phyloP scores from a whole-genome alignment of 2,329 filamentous ascomycete species.

The Fusarium austroafricanum region DNA sequence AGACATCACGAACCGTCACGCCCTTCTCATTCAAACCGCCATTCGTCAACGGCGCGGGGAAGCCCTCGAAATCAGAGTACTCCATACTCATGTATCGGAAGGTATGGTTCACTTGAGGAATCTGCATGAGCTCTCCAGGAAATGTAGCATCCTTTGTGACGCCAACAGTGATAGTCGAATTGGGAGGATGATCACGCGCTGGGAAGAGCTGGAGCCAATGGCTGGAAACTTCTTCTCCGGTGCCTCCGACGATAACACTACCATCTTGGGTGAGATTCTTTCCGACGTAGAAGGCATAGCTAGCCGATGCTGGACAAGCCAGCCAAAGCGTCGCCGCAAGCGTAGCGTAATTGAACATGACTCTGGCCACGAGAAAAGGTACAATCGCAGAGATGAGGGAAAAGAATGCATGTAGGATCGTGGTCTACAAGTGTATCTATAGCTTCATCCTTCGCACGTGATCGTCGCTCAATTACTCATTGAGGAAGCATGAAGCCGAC shows the following conservation, averaged over 20 bases:
- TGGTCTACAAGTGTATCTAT: conserved; percentile 16
- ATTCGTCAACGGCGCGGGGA: conserved; percentile 39
- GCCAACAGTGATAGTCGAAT: conserved; percentile 52
- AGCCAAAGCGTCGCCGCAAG: conserved; percentile 26
- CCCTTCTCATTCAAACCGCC: conserved; percentile 42
- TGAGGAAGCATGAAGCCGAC: conserved; percentile 18
- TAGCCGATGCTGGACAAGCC: conserved; percentile 41
- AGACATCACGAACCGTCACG: conserved; percentile 40
- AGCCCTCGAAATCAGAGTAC: conserved; percentile 42
- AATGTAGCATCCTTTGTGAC: conserved; percentile 37
- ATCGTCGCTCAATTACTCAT: conserved; percentile 32
- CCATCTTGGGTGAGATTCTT: conserved; percentile 57
- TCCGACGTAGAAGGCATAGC: conserved; percentile 62
- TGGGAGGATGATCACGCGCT: conserved; percentile 53
- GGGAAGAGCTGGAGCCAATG: conserved; percentile 61
- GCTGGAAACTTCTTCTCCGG: conserved; percentile 60
- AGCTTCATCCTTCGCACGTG: conserved; percentile 23
- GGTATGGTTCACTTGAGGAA: conserved; percentile 40
- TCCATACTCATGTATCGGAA: conserved; percentile 43
- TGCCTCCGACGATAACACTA: conserved; percentile 58
- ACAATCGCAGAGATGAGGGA: background rate
- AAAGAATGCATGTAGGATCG: conserved; percentile 9
- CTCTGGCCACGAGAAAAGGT: background rate
- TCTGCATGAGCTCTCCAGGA: conserved; percentile 40
- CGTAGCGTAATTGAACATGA: conserved; percentile 19